Evolutionary conservation across 192 early-diverging fungal species (phyloP).

Genomic region (Dispira parvispora): DNA sequence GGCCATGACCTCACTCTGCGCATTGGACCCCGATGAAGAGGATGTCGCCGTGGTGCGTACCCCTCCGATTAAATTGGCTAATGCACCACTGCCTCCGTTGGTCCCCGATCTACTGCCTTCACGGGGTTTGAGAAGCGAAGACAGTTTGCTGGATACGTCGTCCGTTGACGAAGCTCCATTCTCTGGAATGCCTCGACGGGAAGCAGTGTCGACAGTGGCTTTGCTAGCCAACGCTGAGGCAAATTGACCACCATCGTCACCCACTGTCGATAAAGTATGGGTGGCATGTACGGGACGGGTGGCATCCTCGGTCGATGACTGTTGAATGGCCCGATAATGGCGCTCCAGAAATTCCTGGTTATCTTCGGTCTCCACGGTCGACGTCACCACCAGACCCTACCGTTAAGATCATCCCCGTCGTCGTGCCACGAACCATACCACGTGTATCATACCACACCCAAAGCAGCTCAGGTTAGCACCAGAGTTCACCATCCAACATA

Average conservation of each 20-base stretch:
- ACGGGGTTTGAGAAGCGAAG: neutral
- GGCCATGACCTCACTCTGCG: slow-evolving; percentile 63
- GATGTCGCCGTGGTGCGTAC: neutral
- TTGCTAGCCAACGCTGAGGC: slow-evolving; percentile 10
- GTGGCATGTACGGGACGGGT: slow-evolving; percentile 20
- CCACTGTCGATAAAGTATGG: slow-evolving; percentile 33
- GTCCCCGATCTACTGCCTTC: neutral
- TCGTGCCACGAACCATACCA: too few species aligned
- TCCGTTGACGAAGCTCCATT: neutral
- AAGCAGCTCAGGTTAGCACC: too few species aligned
- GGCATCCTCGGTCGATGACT: slow-evolving; percentile 34
- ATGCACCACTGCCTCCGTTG: neutral
- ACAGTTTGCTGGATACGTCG: slow-evolving; percentile 1
- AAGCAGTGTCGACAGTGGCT: neutral
- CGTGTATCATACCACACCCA: too few species aligned
- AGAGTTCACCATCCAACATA: too few species aligned
- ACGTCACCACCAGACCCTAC: slow-evolving; percentile 30
- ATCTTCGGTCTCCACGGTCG: slow-evolving; percentile 58
- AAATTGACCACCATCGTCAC: slow-evolving; percentile 14
- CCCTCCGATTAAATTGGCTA: neutral
- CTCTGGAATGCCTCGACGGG: neutral
- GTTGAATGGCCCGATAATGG: slow-evolving; percentile 50
- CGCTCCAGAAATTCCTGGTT: slow-evolving; percentile 78
- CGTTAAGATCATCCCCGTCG: too few species aligned
- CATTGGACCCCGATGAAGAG: neutral